These are phyloP conservation scores for Penicillium rolfsii DNA, from an alignment of 2,329 filamentous ascomycete genomes.

Conservation along the genomic window DNA sequence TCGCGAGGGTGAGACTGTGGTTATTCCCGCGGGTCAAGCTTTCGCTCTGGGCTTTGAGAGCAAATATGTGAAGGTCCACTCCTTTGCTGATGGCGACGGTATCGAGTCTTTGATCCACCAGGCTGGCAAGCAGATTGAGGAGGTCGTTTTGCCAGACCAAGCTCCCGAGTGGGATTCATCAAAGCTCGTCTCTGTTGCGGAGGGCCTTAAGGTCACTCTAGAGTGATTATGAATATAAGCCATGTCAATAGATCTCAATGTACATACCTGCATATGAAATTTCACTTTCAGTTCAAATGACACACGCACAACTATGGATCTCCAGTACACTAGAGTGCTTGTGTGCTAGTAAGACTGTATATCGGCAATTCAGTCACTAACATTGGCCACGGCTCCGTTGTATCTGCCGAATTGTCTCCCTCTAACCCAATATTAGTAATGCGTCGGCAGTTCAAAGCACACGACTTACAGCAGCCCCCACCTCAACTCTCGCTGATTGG, in stretches of 20 bases:
- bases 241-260: slow-evolving; percentile 1
- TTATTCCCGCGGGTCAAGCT: slow-evolving; percentile 52
- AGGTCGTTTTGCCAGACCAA: slow-evolving; percentile 47
- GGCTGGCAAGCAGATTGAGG: slow-evolving; percentile 40
- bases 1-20: slow-evolving; percentile 54
- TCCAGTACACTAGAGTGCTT: background rate
- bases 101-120: slow-evolving; percentile 52
- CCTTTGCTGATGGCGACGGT: slow-evolving; percentile 55
- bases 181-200: slow-evolving; percentile 24
- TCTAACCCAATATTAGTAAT: background rate
- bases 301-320: background rate
- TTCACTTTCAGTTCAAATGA: background rate
- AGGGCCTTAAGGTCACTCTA: slow-evolving; percentile 24
- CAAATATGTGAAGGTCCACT: slow-evolving; percentile 53
- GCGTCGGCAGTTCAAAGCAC: background rate
- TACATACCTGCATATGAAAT: slow-evolving; percentile 8
- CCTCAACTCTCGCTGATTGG: background rate
- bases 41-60: slow-evolving; percentile 53
- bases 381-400: background rate
- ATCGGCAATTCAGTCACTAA: background rate
- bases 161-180: slow-evolving; percentile 30
- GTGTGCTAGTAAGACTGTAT: background rate
- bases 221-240: background rate
- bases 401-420: background rate
- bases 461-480: background rate